phyloP scores from a whole-genome alignment of 768 basidiomycete species.

The Pleurotus tuoliensis region DNA sequence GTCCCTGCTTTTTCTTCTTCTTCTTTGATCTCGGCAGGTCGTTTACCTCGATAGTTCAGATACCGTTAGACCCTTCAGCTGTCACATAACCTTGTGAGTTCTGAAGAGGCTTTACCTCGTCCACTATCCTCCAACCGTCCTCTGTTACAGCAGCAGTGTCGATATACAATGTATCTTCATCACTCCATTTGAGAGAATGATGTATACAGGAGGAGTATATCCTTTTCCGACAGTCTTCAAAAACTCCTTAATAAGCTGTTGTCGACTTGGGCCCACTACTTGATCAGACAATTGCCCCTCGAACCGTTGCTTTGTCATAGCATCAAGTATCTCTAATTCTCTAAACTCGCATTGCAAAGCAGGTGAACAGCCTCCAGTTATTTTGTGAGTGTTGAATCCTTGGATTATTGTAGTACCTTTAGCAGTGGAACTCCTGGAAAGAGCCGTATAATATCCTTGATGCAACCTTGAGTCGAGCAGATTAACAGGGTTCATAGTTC shows the following conservation, averaged over 20 bases:
- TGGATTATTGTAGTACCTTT: conserved; percentile 22
- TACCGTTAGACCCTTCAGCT: too few species aligned
- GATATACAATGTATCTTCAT: conserved; percentile 8
- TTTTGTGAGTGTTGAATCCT: conserved; percentile 16
- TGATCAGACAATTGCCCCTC: too few species aligned
- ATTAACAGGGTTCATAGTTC: conserved; percentile 23
- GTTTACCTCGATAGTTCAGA: too few species aligned
- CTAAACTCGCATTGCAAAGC: conserved; percentile 20
- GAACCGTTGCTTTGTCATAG: conserved; percentile 14
- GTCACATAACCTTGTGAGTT: too few species aligned
- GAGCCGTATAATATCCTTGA: conserved; percentile 19
- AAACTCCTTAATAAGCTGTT: too few species aligned
- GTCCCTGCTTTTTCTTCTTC: too few species aligned
- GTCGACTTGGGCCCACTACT: too few species aligned
- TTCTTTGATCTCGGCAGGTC: too few species aligned
- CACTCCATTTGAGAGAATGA: conserved; percentile 14
- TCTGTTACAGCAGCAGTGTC: too few species aligned
- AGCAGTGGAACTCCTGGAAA: conserved; percentile 24
- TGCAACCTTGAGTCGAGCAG: conserved; percentile 14
- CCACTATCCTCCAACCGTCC: too few species aligned
- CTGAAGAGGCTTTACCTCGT: too few species aligned
- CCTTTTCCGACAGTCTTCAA: too few species aligned
- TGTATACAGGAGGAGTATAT: neutral
- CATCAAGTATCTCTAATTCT: conserved; percentile 25
- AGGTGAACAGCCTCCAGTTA: conserved; percentile 14